phyloP scores from a whole-genome alignment of 2,329 filamentous ascomycete species.

The Exophiala viscosa region DNA sequence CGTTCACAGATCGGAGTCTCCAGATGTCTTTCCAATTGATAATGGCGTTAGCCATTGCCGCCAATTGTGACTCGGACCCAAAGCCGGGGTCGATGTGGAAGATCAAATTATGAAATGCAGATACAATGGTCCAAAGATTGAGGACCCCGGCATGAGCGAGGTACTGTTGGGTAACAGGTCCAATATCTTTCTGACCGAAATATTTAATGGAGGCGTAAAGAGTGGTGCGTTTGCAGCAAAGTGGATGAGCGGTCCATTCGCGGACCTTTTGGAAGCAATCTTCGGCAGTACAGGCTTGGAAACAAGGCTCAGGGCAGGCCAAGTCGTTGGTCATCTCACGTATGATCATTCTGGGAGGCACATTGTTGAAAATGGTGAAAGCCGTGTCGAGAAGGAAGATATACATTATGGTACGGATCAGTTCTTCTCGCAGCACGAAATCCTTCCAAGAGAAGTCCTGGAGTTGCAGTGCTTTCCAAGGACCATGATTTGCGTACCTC shows the following conservation, averaged over 20 bases:
- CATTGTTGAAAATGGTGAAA: slow-evolving; percentile 43
- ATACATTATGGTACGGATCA: slow-evolving; percentile 36
- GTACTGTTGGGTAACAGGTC: neutral
- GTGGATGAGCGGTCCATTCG: no score
- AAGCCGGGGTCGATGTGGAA: slow-evolving; percentile 2
- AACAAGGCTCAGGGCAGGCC: slow-evolving; percentile 37
- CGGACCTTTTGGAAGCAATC: slow-evolving; percentile 19
- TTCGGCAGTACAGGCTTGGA: slow-evolving; percentile 35
- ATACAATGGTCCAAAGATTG: slow-evolving; percentile 3
- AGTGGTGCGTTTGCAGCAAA: no score
- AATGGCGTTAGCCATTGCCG: neutral
- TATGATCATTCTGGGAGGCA: slow-evolving; percentile 40
- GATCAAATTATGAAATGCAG: neutral
- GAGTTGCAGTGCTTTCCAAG: slow-evolving; percentile 13
- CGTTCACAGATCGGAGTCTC: neutral
- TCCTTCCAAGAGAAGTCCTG: slow-evolving; percentile 36
- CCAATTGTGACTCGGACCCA: neutral
- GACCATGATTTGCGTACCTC: slow-evolving; percentile 3
- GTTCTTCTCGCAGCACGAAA: slow-evolving; percentile 35
- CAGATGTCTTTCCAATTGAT: neutral
- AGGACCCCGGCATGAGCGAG: neutral
- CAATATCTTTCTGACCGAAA: neutral
- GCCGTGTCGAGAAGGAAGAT: slow-evolving; percentile 39
- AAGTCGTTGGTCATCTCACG: slow-evolving; percentile 40
- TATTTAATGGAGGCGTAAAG: no score